Evolutionary conservation across 2,329 filamentous ascomycete genomes (phyloP), one percentile per base, ranked within the genome.

Genomic region (Aureobasidium sp.): DNA sequence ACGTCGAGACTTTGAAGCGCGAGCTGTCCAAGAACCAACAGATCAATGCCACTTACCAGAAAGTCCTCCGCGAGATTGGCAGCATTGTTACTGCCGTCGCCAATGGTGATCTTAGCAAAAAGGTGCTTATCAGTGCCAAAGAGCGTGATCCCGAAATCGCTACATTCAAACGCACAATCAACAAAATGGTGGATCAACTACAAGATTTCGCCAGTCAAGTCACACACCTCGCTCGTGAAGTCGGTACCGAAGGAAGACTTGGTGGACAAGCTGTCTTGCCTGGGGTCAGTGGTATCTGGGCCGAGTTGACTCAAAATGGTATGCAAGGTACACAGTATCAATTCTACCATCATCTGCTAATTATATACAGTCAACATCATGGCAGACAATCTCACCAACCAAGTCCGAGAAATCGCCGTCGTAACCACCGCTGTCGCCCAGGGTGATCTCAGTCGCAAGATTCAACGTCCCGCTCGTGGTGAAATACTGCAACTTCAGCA

Each of bases 61-160:
- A 97, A 76, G 94, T 94, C 11, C 79, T 99, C 37, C 86, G 92
- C 66, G 94, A 99, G 75, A 97, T 99, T 67, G 94, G 94, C 68
- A 94, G 93, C 72, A 97, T 99, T 68, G 90, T 97, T 70, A 97
- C 94, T 27, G 92, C 93, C 65, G 94, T 97, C 67, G 94, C 93
- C 62, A 90, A 91, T 69, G 93, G 93, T 76, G 93, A 97, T 72
- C 81, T 97, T 64, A 96, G 91, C 74, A 97, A 96, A 81, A 96
- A 96, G 77, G 93, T 97, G 65, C 85, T 93, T 70, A 95, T 97
- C 74, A 94, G 97, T 73, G 89, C 90, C 4, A 88, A 95, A 67
- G 93, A 97, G 78, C 94, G 97, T 88, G 93, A 97, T 80, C 91
- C 92, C 32, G 93, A 97, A 81, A 97, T 97, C 71, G 94, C 91